These are phyloP conservation scores for Globisporangium uncinulatum DNA, from an alignment of 352 stramenopile species.

Conservation along the genomic window DNA sequence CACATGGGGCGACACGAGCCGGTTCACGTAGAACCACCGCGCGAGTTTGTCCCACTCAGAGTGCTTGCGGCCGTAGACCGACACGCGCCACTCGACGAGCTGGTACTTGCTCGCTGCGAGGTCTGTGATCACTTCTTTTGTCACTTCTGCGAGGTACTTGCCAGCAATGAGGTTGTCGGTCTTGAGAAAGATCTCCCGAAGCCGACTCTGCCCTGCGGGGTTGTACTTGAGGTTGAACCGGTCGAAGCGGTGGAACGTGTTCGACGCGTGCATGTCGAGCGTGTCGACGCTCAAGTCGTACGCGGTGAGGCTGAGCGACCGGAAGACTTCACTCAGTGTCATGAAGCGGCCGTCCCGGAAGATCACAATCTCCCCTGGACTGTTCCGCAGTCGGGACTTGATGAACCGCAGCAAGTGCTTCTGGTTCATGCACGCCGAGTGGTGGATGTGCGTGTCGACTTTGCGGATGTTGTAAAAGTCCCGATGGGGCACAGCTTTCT, in stretches of 20 bases:
- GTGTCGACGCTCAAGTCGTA: conserved; percentile 99
- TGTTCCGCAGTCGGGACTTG: conserved; percentile 73
- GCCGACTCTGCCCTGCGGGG: conserved; percentile 89
- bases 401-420: conserved; percentile 94
- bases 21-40: conserved; percentile 95
- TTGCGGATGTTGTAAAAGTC: conserved; percentile 99
- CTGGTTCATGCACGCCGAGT: conserved; percentile 95
- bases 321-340: conserved; percentile 95
- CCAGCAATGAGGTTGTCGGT: conserved; percentile 97
- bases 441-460: conserved; percentile 99
- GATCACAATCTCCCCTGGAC: conserved; percentile 92
- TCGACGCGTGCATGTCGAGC: conserved; percentile 98
- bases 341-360: conserved; percentile 94
- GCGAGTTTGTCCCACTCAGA: conserved; percentile 97
- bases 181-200: conserved; percentile 99
- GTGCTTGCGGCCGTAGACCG: conserved; percentile 90
- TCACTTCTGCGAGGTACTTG: conserved; percentile 94
- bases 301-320: conserved; percentile 91
- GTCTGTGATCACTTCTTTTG: conserved; percentile 91
- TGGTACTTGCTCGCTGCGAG: conserved; percentile 91
- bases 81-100: conserved; percentile 94
- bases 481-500: conserved; percentile 96
- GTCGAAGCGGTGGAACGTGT: conserved; percentile 99
- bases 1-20: conserved; percentile 89
- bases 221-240: conserved; percentile 99